A percentile compares a stretch with the other conserved stretches of the same genome.
phyloP scores from a whole-genome alignment of 2,329 filamentous ascomycete genomes.

The Chaetomiaceae sp. region DNA sequence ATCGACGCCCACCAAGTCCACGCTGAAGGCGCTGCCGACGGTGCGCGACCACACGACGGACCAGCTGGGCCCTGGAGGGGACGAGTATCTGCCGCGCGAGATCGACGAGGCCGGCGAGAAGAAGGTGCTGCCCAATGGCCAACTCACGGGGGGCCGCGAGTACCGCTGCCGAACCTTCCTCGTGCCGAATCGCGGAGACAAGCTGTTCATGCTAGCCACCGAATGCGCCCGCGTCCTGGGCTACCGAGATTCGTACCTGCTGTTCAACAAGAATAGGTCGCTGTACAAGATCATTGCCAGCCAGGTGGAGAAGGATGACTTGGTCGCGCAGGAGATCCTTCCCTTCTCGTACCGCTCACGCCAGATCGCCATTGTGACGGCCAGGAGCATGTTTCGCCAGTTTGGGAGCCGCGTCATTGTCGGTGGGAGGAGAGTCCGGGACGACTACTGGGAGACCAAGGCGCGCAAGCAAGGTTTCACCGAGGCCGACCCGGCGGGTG shows the following conservation, averaged over 20 bases:
- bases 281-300: constrained; percentile 97
- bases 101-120: constrained; percentile 90
- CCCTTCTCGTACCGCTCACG: constrained; percentile 98
- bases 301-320: constrained; percentile 91
- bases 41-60: constrained; percentile 97
- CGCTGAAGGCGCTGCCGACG: constrained; percentile 90
- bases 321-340: constrained; percentile 90
- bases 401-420: constrained; percentile 93
- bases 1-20: constrained; percentile 73
- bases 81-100: constrained; percentile 93
- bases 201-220: constrained; percentile 97
- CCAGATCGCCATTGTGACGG: constrained; percentile 97
- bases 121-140: constrained; percentile 82
- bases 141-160: constrained; percentile 74
- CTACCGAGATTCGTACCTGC: constrained; percentile 93
- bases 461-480: constrained; percentile 97
- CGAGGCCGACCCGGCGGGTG: constrained; percentile 89
- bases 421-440: constrained; percentile 82
- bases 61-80: constrained; percentile 80
- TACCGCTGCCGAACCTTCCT: constrained; percentile 93
- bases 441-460: constrained; percentile 99
- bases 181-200: constrained; percentile 84
- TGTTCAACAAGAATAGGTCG: constrained; percentile 98
- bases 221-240: constrained; percentile 92
- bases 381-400: constrained; percentile 96